Base-by-base conservation (phyloP, 2,329 filamentous ascomycete species). In the Colletotrichum incanum region DNA sequence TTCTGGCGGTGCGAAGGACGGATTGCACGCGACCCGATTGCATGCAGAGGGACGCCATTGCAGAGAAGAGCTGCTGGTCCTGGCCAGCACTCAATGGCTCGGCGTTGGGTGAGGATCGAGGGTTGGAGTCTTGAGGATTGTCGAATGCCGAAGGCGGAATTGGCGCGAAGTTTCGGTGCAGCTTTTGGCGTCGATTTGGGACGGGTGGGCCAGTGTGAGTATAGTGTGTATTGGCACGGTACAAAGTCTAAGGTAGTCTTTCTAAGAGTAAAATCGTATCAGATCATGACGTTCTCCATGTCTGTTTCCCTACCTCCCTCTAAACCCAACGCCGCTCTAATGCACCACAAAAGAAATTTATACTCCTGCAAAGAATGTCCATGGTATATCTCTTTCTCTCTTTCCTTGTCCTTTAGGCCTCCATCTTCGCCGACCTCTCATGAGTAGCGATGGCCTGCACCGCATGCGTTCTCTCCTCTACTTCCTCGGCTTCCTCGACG, bases 61-160 rank as follows among this genome's bases (percentile, higher is more conserved):
- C 76, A 62, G 64, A 70, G 56, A 67, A 71, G 61, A 73, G 73
- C 70, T 67, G 69, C 78, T 73, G 77, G 76, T 73, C 76, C 60
- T 60, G 67, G 74, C 80, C 78, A 78, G 79, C 76, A 75, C 75
- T 79, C 80, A 82, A 80, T 81, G 78, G 80, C 76, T 75, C 72
- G 67, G 65, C 61, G 71, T 67, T 69, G 71, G 59, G 49, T 28
- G 34, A 66, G 54, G n/a, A 34, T 59, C 23, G 52, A 47, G 37
- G 67, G 34, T 60, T 56, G 60, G 61, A 50, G 54, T 63, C n/a
- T 47, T 39, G 65, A 26, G n/a, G 67, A 49, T 54, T 56, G 50
- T 63, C 61, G 39, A 67, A 20, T 65, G 62, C 49, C 56, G 56
- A 34, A 45, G 49, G 34, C 63, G 58, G 37, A 56, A 52, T 52